Percentiles rank a stretch among this genome's conserved stretches.
These are phyloP conservation scores for Tylopilus sp. DNA, from an alignment of 768 basidiomycete species.

Conservation along the genomic window DNA sequence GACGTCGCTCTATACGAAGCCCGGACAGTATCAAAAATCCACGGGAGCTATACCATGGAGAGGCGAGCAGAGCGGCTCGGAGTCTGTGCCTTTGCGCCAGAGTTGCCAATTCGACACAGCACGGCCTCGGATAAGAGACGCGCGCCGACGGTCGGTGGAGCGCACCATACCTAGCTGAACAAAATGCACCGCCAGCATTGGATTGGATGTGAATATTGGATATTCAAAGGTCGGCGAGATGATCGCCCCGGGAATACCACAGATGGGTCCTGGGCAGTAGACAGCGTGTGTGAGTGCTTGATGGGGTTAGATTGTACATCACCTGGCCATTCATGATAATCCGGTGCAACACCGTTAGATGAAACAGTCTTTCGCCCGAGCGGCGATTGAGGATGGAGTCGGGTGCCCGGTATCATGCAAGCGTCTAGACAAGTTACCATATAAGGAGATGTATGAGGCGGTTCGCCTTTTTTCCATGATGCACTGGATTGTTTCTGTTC, in stretches of 20 bases:
- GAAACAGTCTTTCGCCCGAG: neutral
- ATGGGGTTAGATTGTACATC: constrained; percentile 13
- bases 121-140: neutral
- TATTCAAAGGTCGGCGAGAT: constrained; percentile 5
- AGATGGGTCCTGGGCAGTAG: constrained; percentile 1
- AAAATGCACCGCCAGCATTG: neutral
- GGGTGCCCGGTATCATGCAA: constrained; percentile 1
- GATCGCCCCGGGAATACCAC: constrained; percentile 2
- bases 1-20: no score
- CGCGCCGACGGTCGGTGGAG: neutral
- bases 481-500: neutral
- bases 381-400: constrained; percentile 1
- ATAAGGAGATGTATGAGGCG: neutral
- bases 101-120: neutral
- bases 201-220: constrained; percentile 1
- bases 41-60: neutral
- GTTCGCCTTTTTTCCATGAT: neutral
- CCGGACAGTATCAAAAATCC: no score
- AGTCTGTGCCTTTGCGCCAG: no score
- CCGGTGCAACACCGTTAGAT: no score
- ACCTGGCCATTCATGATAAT: no score
- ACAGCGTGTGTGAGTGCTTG: neutral
- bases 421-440: neutral
- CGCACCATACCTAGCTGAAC: neutral
- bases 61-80: neutral